Conservation (phyloP, 2,329 filamentous ascomycete genomes). For the Microcyclosporella mali region DNA sequence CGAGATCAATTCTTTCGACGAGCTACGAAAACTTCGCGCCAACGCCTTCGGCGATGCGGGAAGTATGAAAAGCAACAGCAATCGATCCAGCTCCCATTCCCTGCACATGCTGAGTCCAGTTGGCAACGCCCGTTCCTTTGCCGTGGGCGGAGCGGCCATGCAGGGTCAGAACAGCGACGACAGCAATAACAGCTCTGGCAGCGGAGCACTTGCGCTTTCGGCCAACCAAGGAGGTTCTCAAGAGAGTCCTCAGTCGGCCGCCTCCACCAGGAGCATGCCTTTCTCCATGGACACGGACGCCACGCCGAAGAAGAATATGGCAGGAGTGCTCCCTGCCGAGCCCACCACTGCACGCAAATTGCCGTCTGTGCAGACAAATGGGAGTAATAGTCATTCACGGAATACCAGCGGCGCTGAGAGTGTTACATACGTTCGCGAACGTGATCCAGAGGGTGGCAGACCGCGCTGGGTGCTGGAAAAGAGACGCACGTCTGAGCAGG, state of each 20-base stretch:
- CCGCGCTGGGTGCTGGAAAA: slow-evolving; percentile 64
- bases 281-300: slow-evolving; percentile 17
- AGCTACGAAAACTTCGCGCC: slow-evolving; percentile 38
- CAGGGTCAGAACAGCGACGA: slow-evolving; percentile 20
- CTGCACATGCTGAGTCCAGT: slow-evolving; percentile 10
- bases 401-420: slow-evolving; percentile 56
- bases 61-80: slow-evolving; percentile 12
- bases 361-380: slow-evolving; percentile 5
- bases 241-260: slow-evolving; percentile 16
- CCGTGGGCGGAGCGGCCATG: slow-evolving; percentile 20
- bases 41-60: slow-evolving; percentile 44
- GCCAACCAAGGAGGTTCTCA: slow-evolving; percentile 9
- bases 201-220: slow-evolving; percentile 4
- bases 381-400: slow-evolving; percentile 21
- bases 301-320: slow-evolving; percentile 16
- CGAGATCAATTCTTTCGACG: slow-evolving; percentile 24
- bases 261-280: slow-evolving; percentile 11
- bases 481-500: slow-evolving; percentile 58
- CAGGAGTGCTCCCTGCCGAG: slow-evolving; percentile 3
- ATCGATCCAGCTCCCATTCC: slow-evolving; percentile 18
- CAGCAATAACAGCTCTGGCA: slow-evolving; percentile 16
- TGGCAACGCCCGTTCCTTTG: slow-evolving; percentile 7
- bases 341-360: slow-evolving; percentile 20
- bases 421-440: slow-evolving; percentile 60
- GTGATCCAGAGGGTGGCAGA: slow-evolving; percentile 54